Conservation (phyloP, 768 basidiomycete genomes). For the Lentinula sp. region DNA sequence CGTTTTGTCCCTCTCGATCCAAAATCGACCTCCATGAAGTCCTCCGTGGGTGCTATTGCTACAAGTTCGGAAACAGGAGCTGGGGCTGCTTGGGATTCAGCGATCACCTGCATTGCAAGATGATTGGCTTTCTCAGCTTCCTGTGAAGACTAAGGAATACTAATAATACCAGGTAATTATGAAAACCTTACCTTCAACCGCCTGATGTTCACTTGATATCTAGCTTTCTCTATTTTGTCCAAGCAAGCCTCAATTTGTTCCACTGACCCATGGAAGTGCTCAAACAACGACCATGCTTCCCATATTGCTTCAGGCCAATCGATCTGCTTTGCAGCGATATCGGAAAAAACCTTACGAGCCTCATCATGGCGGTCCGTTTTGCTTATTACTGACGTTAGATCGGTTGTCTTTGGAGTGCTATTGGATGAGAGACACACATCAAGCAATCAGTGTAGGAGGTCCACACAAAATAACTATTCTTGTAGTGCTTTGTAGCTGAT, state of each 20-base stretch:
- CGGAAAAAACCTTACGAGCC: conserved; percentile 63
- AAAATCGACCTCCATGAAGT: conserved; percentile 38
- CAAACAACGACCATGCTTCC: conserved; percentile 88
- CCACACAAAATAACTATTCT: conserved; percentile 73
- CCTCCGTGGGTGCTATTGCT: conserved; percentile 11
- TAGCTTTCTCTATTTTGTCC: conserved; percentile 61
- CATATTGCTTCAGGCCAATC: conserved; percentile 97
- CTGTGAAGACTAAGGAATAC: conserved; percentile 22
- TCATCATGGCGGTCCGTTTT: conserved; percentile 48
- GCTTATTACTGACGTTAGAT: conserved; percentile 22
- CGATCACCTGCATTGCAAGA: conserved; percentile 40
- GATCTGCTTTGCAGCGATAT: conserved; percentile 63
- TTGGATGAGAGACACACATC: conserved; percentile 40
- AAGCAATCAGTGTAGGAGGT: conserved; percentile 66
- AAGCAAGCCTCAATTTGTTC: conserved; percentile 57
- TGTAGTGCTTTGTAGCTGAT: conserved; percentile 57
- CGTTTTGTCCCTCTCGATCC: conserved; percentile 49
- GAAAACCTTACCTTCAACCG: conserved; percentile 50
- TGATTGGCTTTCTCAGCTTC: conserved; percentile 57
- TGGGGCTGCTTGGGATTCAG: conserved; percentile 31
- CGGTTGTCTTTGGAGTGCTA: neutral
- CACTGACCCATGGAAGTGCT: conserved; percentile 74
- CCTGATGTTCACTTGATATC: conserved; percentile 51
- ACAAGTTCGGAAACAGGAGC: conserved; percentile 25
- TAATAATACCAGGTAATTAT: neutral